A percentile compares a stretch with the other conserved stretches of the same genome.
Evolutionary conservation across 1,284 basidiomycete genomes (phyloP).

Genomic region (Apiotrichum domesticum): DNA sequence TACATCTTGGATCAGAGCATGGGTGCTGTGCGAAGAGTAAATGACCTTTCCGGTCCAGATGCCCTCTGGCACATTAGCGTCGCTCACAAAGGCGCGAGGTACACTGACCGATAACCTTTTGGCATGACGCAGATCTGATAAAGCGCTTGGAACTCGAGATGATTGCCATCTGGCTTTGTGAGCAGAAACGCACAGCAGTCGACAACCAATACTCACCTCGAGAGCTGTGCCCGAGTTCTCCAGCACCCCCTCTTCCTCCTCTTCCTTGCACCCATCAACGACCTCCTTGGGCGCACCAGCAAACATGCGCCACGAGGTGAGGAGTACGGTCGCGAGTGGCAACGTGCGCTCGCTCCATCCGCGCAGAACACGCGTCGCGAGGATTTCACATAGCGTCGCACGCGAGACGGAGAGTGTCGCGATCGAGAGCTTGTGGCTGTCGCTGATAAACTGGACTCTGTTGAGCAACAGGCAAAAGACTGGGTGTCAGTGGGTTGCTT

Average conservation of each 20-base stretch:
- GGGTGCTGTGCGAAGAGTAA: constrained; percentile 77
- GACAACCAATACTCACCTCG: constrained; percentile 49
- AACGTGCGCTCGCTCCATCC: constrained; percentile 69
- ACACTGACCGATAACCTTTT: constrained; percentile 65
- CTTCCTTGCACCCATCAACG: constrained; percentile 59
- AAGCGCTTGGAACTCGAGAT: constrained; percentile 75
- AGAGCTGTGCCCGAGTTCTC: constrained; percentile 80
- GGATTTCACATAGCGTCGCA: constrained; percentile 77
- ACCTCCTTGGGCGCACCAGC: constrained; percentile 66
- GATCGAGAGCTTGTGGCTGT: constrained; percentile 54
- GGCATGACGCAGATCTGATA: constrained; percentile 77
- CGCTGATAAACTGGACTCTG: constrained; percentile 74
- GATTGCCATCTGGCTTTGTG: constrained; percentile 61
- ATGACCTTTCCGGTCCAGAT: constrained; percentile 68
- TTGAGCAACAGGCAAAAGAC: constrained; percentile 87
- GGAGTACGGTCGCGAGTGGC: constrained; percentile 69
- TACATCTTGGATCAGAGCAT: constrained; percentile 79
- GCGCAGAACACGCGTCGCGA: constrained; percentile 74
- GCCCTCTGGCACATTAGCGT: constrained; percentile 38
- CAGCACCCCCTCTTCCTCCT: constrained; percentile 61
- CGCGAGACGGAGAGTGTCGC: constrained; percentile 65
- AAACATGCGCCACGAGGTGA: constrained; percentile 82
- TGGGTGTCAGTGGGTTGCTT: constrained; percentile 6
- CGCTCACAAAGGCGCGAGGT: background rate
- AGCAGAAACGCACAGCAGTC: too few species aligned